Conservation (phyloP, 495 filamentous ascomycete species). For the Recurvomyces mirabilis region DNA sequence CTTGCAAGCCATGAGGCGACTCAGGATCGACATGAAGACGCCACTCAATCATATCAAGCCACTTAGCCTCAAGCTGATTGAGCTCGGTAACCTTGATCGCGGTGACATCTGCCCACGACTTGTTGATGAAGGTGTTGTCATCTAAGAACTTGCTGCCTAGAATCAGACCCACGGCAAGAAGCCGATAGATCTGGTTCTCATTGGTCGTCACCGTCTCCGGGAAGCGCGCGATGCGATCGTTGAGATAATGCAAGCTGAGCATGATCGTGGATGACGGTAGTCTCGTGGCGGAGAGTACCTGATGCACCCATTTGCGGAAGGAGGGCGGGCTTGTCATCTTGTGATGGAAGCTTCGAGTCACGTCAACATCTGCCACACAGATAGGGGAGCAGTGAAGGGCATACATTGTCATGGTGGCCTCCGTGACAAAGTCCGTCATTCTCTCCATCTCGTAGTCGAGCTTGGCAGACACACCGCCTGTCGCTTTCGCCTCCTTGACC, state of each 20-base stretch:
- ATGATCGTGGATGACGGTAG: slow-evolving; percentile 93
- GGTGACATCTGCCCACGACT: slow-evolving; percentile 97
- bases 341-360: slow-evolving; percentile 64
- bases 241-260: slow-evolving; percentile 81
- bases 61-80: slow-evolving; percentile 84
- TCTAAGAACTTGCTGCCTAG: slow-evolving; percentile 97
- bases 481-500: slow-evolving; percentile 32
- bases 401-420: slow-evolving; percentile 80
- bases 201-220: slow-evolving; percentile 44
- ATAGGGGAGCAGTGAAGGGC: slow-evolving; percentile 49
- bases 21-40: slow-evolving; percentile 79
- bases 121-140: slow-evolving; percentile 98
- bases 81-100: slow-evolving; percentile 78
- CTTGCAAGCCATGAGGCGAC: slow-evolving; percentile 66
- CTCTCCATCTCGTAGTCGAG: slow-evolving; percentile 98
- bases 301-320: slow-evolving; percentile 89
- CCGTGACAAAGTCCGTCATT: slow-evolving; percentile 95
- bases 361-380: slow-evolving; percentile 60
- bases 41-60: slow-evolving; percentile 77
- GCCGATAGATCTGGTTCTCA: slow-evolving; percentile 73
- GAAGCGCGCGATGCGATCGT: slow-evolving; percentile 61
- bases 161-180: slow-evolving; percentile 79
- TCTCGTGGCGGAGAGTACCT: slow-evolving; percentile 87
- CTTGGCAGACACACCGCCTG: slow-evolving; percentile 84
- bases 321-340: slow-evolving; percentile 55